Evolutionary conservation across 441 rosid species (phyloP).

Genomic region (Eugenia klotzschiana): DNA sequence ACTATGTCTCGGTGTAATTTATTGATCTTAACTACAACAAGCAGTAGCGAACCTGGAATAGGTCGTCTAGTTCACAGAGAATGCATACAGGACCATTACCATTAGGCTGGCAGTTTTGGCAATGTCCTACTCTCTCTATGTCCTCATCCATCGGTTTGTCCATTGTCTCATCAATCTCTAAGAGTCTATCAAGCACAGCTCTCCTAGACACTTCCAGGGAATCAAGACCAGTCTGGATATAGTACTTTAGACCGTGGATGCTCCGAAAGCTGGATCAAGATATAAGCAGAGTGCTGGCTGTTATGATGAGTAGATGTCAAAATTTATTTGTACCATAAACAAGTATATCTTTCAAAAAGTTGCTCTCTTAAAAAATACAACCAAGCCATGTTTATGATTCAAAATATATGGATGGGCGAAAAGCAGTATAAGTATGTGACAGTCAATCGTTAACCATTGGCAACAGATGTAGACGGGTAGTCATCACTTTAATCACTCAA

Average conservation of each 20-base stretch:
- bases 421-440: not conserved
- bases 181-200: slow-evolving; percentile 41
- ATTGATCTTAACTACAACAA: not conserved
- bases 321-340: not conserved
- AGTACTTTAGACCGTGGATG: slow-evolving; percentile 60
- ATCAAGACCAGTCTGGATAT: slow-evolving; percentile 76
- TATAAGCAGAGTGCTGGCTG: not conserved
- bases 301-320: not conserved
- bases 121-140: slow-evolving; percentile 58
- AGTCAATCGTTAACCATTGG: not conserved
- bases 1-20: not conserved
- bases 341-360: not conserved
- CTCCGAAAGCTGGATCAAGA: slow-evolving; percentile 52
- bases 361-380: not conserved
- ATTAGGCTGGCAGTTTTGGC: slow-evolving; percentile 51
- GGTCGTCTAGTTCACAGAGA: slow-evolving; percentile 77
- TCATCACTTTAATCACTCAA: not conserved
- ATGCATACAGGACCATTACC: slow-evolving; percentile 77
- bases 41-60: slow-evolving; percentile 50
- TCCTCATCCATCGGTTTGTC: slow-evolving; percentile 71
- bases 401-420: not conserved
- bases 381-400: not conserved
- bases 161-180: slow-evolving; percentile 74
- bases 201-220: slow-evolving; percentile 56
- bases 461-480: not conserved